Conservation (phyloP, 495 filamentous ascomycete genomes). For the Lepraria neglecta region DNA sequence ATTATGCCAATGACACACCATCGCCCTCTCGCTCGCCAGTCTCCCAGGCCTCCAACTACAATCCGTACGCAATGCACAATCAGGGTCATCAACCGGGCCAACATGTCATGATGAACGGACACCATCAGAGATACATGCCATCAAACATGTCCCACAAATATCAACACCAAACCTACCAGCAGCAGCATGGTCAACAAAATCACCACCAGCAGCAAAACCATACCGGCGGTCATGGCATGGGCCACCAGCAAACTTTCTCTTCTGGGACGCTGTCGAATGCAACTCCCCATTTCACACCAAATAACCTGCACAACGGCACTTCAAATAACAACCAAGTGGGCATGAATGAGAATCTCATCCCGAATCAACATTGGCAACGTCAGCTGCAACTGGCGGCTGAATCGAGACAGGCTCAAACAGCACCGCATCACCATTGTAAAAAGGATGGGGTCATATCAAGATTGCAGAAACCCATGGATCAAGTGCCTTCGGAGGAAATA, state of each 20-base stretch:
- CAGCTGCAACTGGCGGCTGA: constrained; percentile 75
- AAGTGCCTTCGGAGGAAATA: constrained; percentile 49
- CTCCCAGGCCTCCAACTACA: constrained; percentile 58
- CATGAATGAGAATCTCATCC: constrained; percentile 48
- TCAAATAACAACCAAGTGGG: constrained; percentile 51
- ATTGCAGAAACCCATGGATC: constrained; percentile 56
- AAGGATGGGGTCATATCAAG: constrained; percentile 45
- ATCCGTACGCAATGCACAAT: constrained; percentile 71
- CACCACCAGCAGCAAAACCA: constrained; percentile 70
- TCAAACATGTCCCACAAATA: constrained; percentile 65
- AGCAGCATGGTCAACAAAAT: constrained; percentile 69
- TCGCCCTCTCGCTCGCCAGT: constrained; percentile 66
- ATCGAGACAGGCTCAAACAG: constrained; percentile 55
- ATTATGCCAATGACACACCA: constrained; percentile 52
- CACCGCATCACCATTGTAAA: constrained; percentile 55
- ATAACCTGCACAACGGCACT: constrained; percentile 69
- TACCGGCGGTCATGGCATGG: constrained; percentile 55
- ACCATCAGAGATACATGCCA: constrained; percentile 60
- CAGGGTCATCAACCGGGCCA: constrained; percentile 75
- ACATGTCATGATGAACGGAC: constrained; percentile 67
- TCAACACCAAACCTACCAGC: constrained; percentile 62
- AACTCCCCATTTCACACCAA: constrained; percentile 69
- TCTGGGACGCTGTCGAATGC: constrained; percentile 64
- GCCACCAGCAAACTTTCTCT: constrained; percentile 76
- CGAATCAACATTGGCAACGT: constrained; percentile 77